A percentile compares a stretch with the other conserved stretches of the same genome.
These are phyloP conservation scores for Penicillium sp. DNA, from an alignment of 2,329 filamentous ascomycete species.

Conservation along the genomic window DNA sequence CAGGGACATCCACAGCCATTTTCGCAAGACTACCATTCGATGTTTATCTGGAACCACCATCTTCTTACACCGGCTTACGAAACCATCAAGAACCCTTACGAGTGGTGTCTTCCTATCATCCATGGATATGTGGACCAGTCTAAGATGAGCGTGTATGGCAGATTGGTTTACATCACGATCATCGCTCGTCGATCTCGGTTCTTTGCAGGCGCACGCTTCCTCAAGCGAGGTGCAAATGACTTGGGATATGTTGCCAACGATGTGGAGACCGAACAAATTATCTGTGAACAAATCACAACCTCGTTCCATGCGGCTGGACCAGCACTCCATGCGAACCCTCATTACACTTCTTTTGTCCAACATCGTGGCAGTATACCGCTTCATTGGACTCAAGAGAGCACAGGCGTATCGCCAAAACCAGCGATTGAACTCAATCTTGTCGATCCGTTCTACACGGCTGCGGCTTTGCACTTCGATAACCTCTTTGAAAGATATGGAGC, in stretches of 20 bases:
- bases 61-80: constrained; percentile 73
- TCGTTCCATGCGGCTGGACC: constrained; percentile 93
- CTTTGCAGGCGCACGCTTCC: constrained; percentile 90
- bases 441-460: constrained; percentile 92
- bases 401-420: constrained; percentile 92
- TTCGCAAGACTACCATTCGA: constrained; percentile 83
- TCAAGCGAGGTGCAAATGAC: constrained; percentile 95
- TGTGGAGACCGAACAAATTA: constrained; percentile 97
- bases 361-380: constrained; percentile 95
- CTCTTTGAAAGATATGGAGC: constrained; percentile 91
- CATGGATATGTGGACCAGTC: constrained; percentile 96
- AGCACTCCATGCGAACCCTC: constrained; percentile 80
- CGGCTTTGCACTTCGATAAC: constrained; percentile 92
- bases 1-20: constrained; percentile 63
- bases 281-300: constrained; percentile 90
- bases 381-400: constrained; percentile 96
- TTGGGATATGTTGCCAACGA: constrained; percentile 96
- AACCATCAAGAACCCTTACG: constrained; percentile 76
- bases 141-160: constrained; percentile 80
- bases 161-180: constrained; percentile 86
- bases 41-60: constrained; percentile 98
- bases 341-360: constrained; percentile 95
- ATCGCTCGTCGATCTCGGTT: constrained; percentile 89
- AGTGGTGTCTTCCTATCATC: constrained; percentile 95
- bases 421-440: constrained; percentile 94